Conservation (phyloP, 2,329 filamentous ascomycete genomes). For the Aspergillus felis region DNA sequence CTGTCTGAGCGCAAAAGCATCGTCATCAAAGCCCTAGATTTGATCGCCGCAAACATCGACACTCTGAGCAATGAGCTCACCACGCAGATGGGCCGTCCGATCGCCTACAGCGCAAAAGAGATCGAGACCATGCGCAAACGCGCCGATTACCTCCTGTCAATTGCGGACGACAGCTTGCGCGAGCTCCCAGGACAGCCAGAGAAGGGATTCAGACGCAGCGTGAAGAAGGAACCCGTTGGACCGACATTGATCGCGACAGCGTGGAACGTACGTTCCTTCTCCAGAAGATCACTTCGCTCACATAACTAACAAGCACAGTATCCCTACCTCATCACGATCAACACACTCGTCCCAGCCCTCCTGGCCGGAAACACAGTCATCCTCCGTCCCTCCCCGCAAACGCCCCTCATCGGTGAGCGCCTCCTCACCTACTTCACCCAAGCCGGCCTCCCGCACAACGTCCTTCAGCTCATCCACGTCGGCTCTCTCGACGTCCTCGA, state of each 20-base stretch:
- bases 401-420: conserved; percentile 80
- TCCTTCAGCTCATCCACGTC: conserved; percentile 84
- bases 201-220: conserved; percentile 80
- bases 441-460: conserved; percentile 73
- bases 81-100: conserved; percentile 86
- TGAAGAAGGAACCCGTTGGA: conserved; percentile 79
- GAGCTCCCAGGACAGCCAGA: conserved; percentile 79
- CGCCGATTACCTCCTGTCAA: conserved; percentile 77
- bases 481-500: conserved; percentile 73
- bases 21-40: conserved; percentile 70
- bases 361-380: conserved; percentile 84
- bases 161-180: conserved; percentile 70
- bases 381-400: conserved; percentile 87
- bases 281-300: conserved; percentile 4
- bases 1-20: conserved; percentile 73
- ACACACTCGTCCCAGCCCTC: conserved; percentile 83
- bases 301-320: conserved; percentile 55
- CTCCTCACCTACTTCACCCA: conserved; percentile 69
- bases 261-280: conserved; percentile 71
- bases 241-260: conserved; percentile 83
- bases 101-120: conserved; percentile 77
- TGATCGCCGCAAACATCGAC: conserved; percentile 66
- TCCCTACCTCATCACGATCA: conserved; percentile 84
- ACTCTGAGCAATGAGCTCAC: conserved; percentile 77
- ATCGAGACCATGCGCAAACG: conserved; percentile 76